These are phyloP conservation scores for Avena atlantica DNA, from an alignment of 176 grass and related monocot genomes.

Conservation along the genomic window DNA sequence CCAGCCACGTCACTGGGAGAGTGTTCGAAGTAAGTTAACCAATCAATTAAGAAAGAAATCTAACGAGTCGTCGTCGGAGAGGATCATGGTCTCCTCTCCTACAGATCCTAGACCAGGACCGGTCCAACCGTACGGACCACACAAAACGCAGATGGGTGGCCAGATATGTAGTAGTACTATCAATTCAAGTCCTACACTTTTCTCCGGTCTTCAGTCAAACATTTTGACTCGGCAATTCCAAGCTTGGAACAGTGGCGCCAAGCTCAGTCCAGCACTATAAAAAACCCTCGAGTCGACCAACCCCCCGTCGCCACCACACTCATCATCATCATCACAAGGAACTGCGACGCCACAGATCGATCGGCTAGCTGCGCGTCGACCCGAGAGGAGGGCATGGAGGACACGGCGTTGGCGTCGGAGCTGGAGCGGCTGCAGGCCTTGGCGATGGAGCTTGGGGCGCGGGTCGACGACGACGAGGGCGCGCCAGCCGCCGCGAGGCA, in stretches of 20 bases:
- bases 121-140: neutral
- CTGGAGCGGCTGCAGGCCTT: slow-evolving; percentile 60
- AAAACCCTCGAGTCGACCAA: neutral
- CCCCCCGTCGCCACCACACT: neutral
- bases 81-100: neutral
- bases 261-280: slow-evolving; percentile 30
- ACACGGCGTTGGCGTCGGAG: slow-evolving; percentile 56
- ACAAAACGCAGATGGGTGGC: neutral
- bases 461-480: slow-evolving; percentile 35
- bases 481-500: slow-evolving; percentile 5
- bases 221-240: neutral
- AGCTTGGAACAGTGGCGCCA: neutral
- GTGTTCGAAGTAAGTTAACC: neutral
- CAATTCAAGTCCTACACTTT: slow-evolving; percentile 10
- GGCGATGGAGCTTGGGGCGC: slow-evolving; percentile 61
- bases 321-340: neutral
- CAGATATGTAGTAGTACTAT: neutral
- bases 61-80: neutral
- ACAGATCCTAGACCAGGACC: too few relatives aligned
- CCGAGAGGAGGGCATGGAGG: slow-evolving; percentile 2
- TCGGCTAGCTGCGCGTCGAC: neutral
- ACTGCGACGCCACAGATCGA: neutral
- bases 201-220: slow-evolving; percentile 50
- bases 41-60: neutral
- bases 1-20: neutral